Evolutionary conservation across 2,329 filamentous ascomycete genomes (phyloP).

Genomic region (Thelonectria olida): DNA sequence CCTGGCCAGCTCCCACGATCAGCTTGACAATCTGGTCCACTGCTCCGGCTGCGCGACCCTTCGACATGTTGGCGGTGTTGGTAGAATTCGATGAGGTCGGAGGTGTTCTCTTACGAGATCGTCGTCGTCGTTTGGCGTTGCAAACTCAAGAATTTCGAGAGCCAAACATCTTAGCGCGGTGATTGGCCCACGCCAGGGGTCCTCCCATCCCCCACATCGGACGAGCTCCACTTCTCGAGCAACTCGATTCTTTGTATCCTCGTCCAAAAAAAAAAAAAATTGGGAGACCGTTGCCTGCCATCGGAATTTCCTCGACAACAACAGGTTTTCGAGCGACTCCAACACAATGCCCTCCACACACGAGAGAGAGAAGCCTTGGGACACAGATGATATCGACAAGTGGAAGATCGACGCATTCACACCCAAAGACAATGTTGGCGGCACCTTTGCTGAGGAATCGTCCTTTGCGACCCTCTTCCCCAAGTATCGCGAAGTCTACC

Average conservation of each 20-base stretch:
- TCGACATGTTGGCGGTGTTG: conserved; percentile 59
- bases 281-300: conserved; percentile 20
- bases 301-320: conserved; percentile 11
- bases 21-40: conserved; percentile 89
- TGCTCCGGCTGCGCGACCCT: conserved; percentile 51
- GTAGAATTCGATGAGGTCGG: conserved; percentile 21
- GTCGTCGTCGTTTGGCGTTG: conserved; percentile 30
- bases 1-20: conserved; percentile 95
- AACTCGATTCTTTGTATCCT: conserved; percentile 15
- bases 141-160: conserved; percentile 41
- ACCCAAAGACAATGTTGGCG: conserved; percentile 83
- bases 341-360: conserved; percentile 82
- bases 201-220: conserved; percentile 26
- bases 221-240: conserved; percentile 28
- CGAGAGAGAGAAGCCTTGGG: conserved; percentile 92
- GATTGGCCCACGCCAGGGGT: conserved; percentile 34
- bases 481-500: conserved; percentile 94
- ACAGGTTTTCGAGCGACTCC: background rate
- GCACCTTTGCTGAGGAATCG: conserved; percentile 91
- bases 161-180: conserved; percentile 17
- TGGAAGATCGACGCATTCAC: conserved; percentile 93
- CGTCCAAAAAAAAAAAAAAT: conserved; percentile 42
- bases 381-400: conserved; percentile 96
- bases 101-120: conserved; percentile 12
- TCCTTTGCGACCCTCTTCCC: conserved; percentile 90